These are phyloP conservation scores for Debaryomyces sp. DNA, from an alignment of 1,139 yeast genomes.

Conservation along the genomic window DNA sequence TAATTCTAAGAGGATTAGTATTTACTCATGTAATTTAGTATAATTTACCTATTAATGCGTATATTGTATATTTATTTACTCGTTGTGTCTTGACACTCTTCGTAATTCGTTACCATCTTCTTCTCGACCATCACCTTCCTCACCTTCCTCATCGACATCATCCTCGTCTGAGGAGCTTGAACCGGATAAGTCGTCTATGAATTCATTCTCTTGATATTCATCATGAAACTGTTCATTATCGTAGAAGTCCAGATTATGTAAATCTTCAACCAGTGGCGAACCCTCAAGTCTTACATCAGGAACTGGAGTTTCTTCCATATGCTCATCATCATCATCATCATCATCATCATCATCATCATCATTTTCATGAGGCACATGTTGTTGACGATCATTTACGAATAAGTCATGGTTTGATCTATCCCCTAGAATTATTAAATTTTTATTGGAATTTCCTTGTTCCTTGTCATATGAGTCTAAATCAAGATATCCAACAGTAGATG, in stretches of 20 bases:
- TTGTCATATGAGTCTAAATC: constrained; percentile 36
- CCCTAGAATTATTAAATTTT: constrained; percentile 34
- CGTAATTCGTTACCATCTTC: constrained; percentile 30
- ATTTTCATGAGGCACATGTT: constrained; percentile 14
- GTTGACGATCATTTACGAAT: constrained; percentile 27
- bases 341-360: constrained; percentile 21
- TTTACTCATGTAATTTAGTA: constrained; percentile 6
- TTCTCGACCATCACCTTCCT: constrained; percentile 16
- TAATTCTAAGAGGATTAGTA: constrained; percentile 14
- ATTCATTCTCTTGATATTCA: constrained; percentile 27
- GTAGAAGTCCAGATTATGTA: constrained; percentile 25
- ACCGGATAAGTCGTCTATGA: constrained; percentile 41
- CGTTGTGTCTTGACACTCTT: constrained; percentile 44
- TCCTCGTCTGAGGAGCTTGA: constrained; percentile 39
- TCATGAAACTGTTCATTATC: constrained; percentile 27
- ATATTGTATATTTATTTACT: constrained; percentile 18
- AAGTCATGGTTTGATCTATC: constrained; percentile 39
- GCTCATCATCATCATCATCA: constrained; percentile 21
- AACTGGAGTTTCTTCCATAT: constrained; percentile 19
- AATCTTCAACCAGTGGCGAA: constrained; percentile 25
- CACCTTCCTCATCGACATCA: constrained; percentile 12
- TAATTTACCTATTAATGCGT: background rate
- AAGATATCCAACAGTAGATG: constrained; percentile 38
- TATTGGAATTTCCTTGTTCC: constrained; percentile 15
- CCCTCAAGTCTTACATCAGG: constrained; percentile 28